Evolutionary conservation across 768 basidiomycete species (phyloP).

Genomic region (Goffeauzyma gilvescens): DNA sequence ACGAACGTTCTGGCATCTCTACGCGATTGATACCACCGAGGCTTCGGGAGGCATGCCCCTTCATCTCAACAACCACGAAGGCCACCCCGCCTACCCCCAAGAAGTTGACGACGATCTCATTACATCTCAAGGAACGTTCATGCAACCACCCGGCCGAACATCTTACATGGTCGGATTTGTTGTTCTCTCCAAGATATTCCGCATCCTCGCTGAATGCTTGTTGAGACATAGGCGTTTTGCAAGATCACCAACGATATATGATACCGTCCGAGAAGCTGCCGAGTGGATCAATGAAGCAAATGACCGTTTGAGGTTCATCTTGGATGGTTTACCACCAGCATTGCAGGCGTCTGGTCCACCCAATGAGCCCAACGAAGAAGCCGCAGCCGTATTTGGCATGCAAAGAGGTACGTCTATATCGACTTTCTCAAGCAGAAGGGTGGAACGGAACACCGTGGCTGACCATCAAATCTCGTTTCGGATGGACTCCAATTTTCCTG

Average conservation of each 20-base stretch:
- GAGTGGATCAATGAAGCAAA: background rate
- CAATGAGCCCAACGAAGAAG: too few relatives aligned
- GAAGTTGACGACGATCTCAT: slow-evolving; percentile 22
- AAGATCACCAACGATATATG: background rate
- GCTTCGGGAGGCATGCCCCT: slow-evolving; percentile 21
- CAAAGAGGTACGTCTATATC: too few relatives aligned
- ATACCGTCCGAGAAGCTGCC: background rate
- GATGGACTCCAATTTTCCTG: too few relatives aligned
- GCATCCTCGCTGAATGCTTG: slow-evolving; percentile 17
- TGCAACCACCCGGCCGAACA: slow-evolving; percentile 10
- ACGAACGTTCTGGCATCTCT: slow-evolving; percentile 27
- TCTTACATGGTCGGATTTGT: slow-evolving; percentile 21
- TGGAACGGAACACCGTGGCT: too few relatives aligned
- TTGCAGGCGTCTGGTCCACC: too few relatives aligned
- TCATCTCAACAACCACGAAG: slow-evolving; percentile 18
- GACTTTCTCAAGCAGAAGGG: too few relatives aligned
- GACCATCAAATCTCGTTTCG: too few relatives aligned
- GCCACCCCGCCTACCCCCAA: slow-evolving; percentile 13
- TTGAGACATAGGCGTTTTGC: slow-evolving; percentile 3
- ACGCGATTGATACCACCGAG: slow-evolving; percentile 23
- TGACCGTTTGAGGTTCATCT: background rate
- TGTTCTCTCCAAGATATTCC: slow-evolving; percentile 12
- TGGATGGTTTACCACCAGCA: background rate
- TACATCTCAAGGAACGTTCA: slow-evolving; percentile 9
- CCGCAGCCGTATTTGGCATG: too few relatives aligned